Evolutionary conservation across 345 rosid genomes (phyloP).

Genomic region (Gynandropsis gynandra): DNA sequence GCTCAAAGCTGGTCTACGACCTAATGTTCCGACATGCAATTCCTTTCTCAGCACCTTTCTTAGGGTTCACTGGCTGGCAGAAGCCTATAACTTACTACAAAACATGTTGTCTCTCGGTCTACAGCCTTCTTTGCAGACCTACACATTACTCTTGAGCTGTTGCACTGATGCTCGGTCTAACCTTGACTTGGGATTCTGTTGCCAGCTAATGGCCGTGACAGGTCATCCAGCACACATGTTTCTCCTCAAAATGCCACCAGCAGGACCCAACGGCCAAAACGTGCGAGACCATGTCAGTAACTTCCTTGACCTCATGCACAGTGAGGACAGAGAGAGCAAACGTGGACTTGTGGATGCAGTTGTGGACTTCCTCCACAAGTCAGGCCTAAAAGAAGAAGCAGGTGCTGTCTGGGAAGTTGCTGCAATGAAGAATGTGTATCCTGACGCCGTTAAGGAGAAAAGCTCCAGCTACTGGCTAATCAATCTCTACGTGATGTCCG

Average conservation of each 20-base stretch:
- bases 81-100: conserved; percentile 67
- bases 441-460: conserved; percentile 74
- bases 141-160: conserved; percentile 79
- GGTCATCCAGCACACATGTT: conserved; percentile 86
- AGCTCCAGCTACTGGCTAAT: conserved; percentile 82
- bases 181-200: conserved; percentile 59
- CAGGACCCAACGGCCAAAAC: conserved; percentile 86
- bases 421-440: conserved; percentile 69
- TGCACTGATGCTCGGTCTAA: conserved; percentile 74
- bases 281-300: conserved; percentile 62
- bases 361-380: conserved; percentile 85
- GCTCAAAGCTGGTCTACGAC: conserved; percentile 68
- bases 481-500: conserved; percentile 93
- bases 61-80: conserved; percentile 52
- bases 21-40: conserved; percentile 95
- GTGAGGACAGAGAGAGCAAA: conserved; percentile 97
- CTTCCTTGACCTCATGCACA: conserved; percentile 84
- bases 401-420: conserved; percentile 96
- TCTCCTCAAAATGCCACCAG: conserved; percentile 63
- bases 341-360: conserved; percentile 86
- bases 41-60: conserved; percentile 88
- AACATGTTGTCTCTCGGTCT: conserved; percentile 68
- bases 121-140: conserved; percentile 72
- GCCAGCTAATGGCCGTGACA: conserved; percentile 68
- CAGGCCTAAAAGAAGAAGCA: conserved; percentile 89